Evolutionary conservation across 371 early-diverging fungal genomes (phyloP).

Genomic region (Dichotomocladium elegans): DNA sequence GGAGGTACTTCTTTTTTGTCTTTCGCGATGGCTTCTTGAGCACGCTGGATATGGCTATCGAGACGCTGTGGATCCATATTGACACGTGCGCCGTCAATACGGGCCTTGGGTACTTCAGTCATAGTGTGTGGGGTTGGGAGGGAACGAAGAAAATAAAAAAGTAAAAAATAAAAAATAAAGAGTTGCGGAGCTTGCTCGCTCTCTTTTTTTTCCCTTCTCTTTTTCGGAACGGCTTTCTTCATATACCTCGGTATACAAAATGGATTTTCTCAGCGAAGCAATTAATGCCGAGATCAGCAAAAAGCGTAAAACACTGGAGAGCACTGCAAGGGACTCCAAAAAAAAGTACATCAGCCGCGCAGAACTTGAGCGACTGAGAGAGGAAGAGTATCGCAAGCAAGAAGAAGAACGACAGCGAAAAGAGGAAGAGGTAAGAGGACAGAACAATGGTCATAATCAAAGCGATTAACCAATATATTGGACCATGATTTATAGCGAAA

Average conservation of each 20-base stretch:
- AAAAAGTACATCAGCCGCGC: conserved; percentile 74
- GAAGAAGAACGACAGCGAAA: conserved; percentile 56
- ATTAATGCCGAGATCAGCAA: conserved; percentile 67
- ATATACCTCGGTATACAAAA: conserved; percentile 10
- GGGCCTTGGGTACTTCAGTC: too few species aligned
- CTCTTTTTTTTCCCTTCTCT: neutral
- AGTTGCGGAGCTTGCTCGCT: neutral
- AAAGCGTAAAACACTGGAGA: conserved; percentile 55
- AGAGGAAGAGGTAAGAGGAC: conserved; percentile 36
- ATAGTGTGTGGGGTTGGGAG: neutral
- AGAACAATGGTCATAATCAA: too few species aligned
- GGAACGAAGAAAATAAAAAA: neutral
- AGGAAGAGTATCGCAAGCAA: conserved; percentile 58
- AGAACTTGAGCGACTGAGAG: conserved; percentile 70
- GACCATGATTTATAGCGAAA: conserved; percentile 2
- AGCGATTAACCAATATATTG: too few species aligned
- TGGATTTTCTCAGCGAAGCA: conserved; percentile 64
- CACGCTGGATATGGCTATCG: conserved; percentile 51
- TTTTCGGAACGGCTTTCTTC: neutral
- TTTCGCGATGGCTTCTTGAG: conserved; percentile 58
- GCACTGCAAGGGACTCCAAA: conserved; percentile 32
- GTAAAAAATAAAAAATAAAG: conserved; percentile 1
- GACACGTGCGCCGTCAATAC: conserved; percentile 26
- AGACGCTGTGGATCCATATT: conserved; percentile 30
- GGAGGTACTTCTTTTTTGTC: conserved; percentile 64